Evolutionary conservation across 257 asterid genomes (phyloP), one percentile per base, ranked within the genome.

Genomic region (Solanum lignicaule): DNA sequence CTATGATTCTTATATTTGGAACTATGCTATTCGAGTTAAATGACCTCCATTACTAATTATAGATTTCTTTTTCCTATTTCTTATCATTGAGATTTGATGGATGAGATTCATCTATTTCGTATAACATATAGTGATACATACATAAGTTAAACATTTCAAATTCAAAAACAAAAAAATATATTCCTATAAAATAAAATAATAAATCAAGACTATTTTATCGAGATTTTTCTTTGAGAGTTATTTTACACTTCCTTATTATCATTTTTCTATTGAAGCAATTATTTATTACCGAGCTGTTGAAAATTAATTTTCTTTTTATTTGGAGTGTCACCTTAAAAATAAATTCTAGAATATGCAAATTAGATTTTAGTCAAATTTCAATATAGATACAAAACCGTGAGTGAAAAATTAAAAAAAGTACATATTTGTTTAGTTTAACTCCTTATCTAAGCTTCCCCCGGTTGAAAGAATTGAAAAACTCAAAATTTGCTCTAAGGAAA

Each of bases 1-100:
- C 83, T 83, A 62, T 36, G 89, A 89, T 89, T 83, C 89, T 35
- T 15, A 87, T 84, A 66, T 36, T 84, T 75, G 66, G 86, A 60
- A 62, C 79, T 87, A 6, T 83, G 72, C 65, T 15, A 65, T 35
- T 76, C 69, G 60, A 87, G 46, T 43, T 72, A 35, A 35, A 29
- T 55, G 27, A 52, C 23, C 21, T 76, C 83, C 74, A 52, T 58
- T 29, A 71, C 33, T 87, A 43, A 83, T 27, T 27, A 9, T 21
- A 71, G 33, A 43, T n/a, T 29, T 79, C 38, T 5, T 81, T 46
- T 46, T 10, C 39, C 66, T 46, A 27, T 81, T 81, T 46, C 29
- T 46, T 4, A 27, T 7, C 11, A 81, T 14, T 46, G 41, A 15
- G 16, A 79, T 79, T 79, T 35, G 39, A 25, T 4, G n/a, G 36